These are phyloP conservation scores for Curvularia verruculosa DNA, from an alignment of 2,329 filamentous ascomycete species.

Conservation along the genomic window DNA sequence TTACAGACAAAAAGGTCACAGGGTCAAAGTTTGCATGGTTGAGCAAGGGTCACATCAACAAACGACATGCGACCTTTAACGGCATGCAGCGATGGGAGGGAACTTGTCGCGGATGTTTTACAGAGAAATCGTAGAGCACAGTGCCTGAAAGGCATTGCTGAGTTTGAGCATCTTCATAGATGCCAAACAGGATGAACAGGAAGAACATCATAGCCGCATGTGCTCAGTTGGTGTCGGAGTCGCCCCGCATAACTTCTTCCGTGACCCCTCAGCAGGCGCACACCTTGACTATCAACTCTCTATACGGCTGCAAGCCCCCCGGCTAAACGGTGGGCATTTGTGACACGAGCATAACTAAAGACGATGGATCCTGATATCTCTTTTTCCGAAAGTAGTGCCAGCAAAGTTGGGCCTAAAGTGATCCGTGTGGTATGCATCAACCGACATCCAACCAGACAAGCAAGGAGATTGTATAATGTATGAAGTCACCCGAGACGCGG, in stretches of 20 bases:
- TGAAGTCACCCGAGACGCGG: slow-evolving; percentile 29
- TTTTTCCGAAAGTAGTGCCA: not conserved
- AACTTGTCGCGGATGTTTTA: not conserved
- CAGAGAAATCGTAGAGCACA: not conserved
- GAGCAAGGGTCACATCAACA: not conserved
- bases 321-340: slow-evolving; percentile 16
- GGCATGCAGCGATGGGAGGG: too few species aligned
- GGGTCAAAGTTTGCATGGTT: not conserved
- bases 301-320: slow-evolving; percentile 14
- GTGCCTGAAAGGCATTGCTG: not conserved
- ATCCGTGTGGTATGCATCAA: slow-evolving; percentile 17
- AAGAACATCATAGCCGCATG: not conserved
- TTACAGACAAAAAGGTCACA: not conserved
- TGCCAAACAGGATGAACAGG: not conserved
- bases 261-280: slow-evolving; percentile 2
- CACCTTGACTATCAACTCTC: not conserved
- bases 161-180: not conserved
- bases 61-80: not conserved
- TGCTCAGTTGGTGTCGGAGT: not conserved
- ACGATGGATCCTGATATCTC: slow-evolving; percentile 4
- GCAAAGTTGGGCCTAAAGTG: slow-evolving; percentile 14
- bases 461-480: not conserved
- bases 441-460: slow-evolving; percentile 14
- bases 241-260: slow-evolving; percentile 7
- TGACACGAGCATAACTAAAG: slow-evolving; percentile 8